A percentile compares a stretch with the other conserved stretches of the same genome.
phyloP scores from a whole-genome alignment of 345 rosid genomes.

The Erucastrum elatum region DNA sequence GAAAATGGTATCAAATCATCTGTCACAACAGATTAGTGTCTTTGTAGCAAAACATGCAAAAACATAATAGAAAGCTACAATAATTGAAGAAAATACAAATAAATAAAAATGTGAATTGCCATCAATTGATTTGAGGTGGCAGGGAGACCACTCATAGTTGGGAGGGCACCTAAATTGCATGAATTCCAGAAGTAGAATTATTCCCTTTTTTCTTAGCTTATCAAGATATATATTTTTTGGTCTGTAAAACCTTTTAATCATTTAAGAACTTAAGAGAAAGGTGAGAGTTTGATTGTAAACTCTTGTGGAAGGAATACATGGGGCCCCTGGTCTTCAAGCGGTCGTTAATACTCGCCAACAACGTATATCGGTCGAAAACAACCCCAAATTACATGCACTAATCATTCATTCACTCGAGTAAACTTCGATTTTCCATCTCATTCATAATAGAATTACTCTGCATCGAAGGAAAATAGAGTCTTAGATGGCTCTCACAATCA shows the following conservation, averaged over 20 bases:
- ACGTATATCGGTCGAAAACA: not conserved
- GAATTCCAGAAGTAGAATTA: conserved; percentile 27
- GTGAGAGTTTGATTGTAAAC: not conserved
- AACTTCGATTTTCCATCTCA: not conserved
- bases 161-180: conserved; percentile 29
- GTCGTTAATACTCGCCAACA: not conserved
- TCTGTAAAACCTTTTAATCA: not conserved
- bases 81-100: conserved; percentile 12
- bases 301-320: not conserved
- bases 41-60: conserved; percentile 11
- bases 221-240: not conserved
- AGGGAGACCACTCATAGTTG: conserved; percentile 34
- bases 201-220: conserved; percentile 20
- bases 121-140: conserved; percentile 36
- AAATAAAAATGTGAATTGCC: conserved; percentile 11
- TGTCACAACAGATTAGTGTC: conserved; percentile 13
- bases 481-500: too few species aligned
- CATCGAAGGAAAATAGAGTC: too few species aligned
- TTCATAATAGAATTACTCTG: too few species aligned
- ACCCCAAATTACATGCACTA: not conserved
- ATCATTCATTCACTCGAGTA: not conserved
- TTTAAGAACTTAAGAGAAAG: not conserved
- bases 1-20: conserved; percentile 46
- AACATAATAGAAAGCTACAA: not conserved
- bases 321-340: not conserved